Percentiles rank a stretch among this genome's conserved stretches.
phyloP scores from a whole-genome alignment of 139 green algal genomes.

The Volvox africanus region DNA sequence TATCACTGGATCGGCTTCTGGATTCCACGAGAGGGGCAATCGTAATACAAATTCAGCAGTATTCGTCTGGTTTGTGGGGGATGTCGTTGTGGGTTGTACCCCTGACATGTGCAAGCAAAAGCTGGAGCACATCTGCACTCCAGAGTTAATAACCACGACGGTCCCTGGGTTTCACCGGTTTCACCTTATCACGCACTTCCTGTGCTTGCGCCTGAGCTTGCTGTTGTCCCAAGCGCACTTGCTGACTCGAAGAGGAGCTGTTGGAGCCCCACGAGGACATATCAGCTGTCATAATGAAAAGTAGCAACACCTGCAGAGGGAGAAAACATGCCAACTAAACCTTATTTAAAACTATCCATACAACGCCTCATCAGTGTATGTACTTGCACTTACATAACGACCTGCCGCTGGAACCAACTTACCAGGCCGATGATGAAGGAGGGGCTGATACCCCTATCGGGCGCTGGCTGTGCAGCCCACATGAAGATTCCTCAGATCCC shows the following conservation, averaged over 20 bases:
- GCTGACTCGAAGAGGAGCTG: neutral
- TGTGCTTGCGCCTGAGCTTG: neutral
- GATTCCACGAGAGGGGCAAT: too few relatives aligned
- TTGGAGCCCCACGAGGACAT: neutral
- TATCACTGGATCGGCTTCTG: too few relatives aligned
- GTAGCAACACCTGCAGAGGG: slow-evolving; percentile 13
- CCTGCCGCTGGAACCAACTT: neutral
- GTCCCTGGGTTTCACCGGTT: neutral
- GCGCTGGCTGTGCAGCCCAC: slow-evolving; percentile 7
- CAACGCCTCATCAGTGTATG: neutral
- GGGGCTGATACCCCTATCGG: slow-evolving; percentile 3
- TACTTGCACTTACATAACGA: too few relatives aligned
- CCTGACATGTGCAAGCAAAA: too few relatives aligned
- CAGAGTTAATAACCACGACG: too few relatives aligned
- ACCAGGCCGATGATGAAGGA: slow-evolving; percentile 25
- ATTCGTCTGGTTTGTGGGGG: too few relatives aligned
- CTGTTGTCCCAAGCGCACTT: slow-evolving; percentile 29
- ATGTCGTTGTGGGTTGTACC: too few relatives aligned
- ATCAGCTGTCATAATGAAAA: slow-evolving; percentile 27
- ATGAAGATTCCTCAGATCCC: neutral
- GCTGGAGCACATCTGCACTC: too few relatives aligned
- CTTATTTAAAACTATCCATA: neutral
- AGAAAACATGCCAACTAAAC: neutral
- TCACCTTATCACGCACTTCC: slow-evolving; percentile 33
- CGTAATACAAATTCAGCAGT: too few relatives aligned